Base-by-base conservation (phyloP, 495 filamentous ascomycete genomes). In the Chaetomium fimeti region DNA sequence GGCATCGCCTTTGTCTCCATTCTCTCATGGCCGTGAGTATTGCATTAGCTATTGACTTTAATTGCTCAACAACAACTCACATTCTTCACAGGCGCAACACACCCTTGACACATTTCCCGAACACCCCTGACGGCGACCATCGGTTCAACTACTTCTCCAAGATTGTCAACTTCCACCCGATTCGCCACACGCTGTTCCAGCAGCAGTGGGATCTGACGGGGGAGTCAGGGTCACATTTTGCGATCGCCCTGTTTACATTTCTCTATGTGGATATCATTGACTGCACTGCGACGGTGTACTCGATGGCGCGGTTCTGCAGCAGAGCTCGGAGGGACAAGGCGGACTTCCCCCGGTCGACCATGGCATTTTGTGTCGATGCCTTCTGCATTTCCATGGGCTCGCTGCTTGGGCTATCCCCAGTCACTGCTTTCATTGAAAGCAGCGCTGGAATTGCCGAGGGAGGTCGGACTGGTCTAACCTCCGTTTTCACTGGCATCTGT, bases 391-490 rank as follows among this genome's bases (percentile, higher is more conserved):
- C 90, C 1, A 87, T 93, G 48, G 89, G 89, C 6, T 83, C 87
- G 1, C 82, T 94, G 25, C 82, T 94, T 54, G 91, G 91, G 20
- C 82, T 80, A 38, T 88, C 90, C 4, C 90, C 91, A 0, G 87
- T 91, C 3, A 92, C 90, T 2, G 89, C 89, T 25, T 94, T 91
- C 72, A 87, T 94, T 49, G 91, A 93, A 72, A 91, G 88, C 58
- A 90, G 89, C 60, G 89, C 90, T 8, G 91, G 91, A 52, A 92
- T 93, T 69, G 87, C 89, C 0, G 90, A 92, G 75, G 91, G 91
- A 13, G 90, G 90, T 0, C 85, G 85, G 57, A 93, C 90, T 0
- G 91, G 91, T 9, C 77, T 94, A 22, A 92, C 91, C 7, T 88
- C 90, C 2, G 86, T 90, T 62, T 81, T 84, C 43, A 85, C 89